phyloP scores from a whole-genome alignment of 805 yeast species.

The Candida railenensis region DNA sequence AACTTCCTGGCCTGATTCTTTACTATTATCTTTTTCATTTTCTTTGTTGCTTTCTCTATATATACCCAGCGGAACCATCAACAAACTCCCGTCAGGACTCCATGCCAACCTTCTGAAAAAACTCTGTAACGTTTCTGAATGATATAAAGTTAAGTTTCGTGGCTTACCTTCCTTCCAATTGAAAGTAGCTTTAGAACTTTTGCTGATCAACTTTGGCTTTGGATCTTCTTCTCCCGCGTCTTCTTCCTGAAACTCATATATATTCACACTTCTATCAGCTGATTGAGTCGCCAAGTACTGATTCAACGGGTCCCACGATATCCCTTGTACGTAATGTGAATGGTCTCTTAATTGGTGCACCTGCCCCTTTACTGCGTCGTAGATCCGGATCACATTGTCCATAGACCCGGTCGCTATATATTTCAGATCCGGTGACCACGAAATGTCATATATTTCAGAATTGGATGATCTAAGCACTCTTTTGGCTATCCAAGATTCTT shows the following conservation, averaged over 20 bases:
- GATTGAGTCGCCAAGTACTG: constrained; percentile 81
- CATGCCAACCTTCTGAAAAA: constrained; percentile 85
- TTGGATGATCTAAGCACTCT: constrained; percentile 57
- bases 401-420: constrained; percentile 85
- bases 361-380: constrained; percentile 51
- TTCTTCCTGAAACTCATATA: constrained; percentile 51
- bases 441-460: constrained; percentile 84
- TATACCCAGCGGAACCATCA: constrained; percentile 74
- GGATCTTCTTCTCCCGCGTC: constrained; percentile 1
- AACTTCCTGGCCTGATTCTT: constrained; percentile 5
- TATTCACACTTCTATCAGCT: constrained; percentile 79
- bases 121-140: constrained; percentile 84
- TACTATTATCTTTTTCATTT: not conserved
- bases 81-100: constrained; percentile 85
- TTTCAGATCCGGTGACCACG: constrained; percentile 87
- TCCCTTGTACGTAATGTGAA: constrained; percentile 91
- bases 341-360: constrained; percentile 68
- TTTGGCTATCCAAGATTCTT: constrained; percentile 74
- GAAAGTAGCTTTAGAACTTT: constrained; percentile 2
- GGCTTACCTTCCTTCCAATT: not conserved
- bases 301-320: constrained; percentile 88
- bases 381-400: constrained; percentile 80
- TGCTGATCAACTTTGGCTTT: constrained; percentile 12
- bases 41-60: constrained; percentile 26
- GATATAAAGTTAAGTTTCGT: constrained; percentile 45